Percentiles rank a stretch among this genome's conserved stretches.
Evolutionary conservation across 345 rosid genomes (phyloP).

Genomic region (Hevea brasiliensis): DNA sequence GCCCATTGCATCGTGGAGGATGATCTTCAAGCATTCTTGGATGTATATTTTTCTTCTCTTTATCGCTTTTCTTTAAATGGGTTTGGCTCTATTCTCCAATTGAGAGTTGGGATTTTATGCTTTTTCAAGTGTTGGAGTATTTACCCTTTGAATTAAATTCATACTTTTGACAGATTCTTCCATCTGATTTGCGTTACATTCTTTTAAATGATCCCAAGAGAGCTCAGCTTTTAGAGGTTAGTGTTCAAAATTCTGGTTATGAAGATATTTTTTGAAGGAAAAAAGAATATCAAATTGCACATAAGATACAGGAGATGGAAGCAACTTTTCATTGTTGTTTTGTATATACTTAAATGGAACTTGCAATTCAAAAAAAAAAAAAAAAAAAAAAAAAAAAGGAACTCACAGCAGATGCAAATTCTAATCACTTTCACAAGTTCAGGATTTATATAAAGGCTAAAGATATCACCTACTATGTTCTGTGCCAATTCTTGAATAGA

Average conservation of each 20-base stretch:
- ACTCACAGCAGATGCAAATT: not conserved
- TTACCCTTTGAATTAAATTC: not conserved
- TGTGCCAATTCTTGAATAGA: not conserved
- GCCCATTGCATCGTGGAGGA: conserved; percentile 38
- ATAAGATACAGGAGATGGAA: not conserved
- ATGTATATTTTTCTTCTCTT: conserved; percentile 29
- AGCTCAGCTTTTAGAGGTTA: conserved; percentile 57
- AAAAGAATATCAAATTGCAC: not conserved
- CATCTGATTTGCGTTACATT: conserved; percentile 46
- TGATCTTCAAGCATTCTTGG: conserved; percentile 47
- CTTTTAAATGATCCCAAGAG: conserved; percentile 49
- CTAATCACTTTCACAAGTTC: not conserved
- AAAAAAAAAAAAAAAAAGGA: no score
- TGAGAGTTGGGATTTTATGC: not conserved
- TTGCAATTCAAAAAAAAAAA: no score
- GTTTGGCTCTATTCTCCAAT: not conserved
- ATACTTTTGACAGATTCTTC: conserved; percentile 50
- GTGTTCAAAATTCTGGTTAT: not conserved
- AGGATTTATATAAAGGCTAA: no score
- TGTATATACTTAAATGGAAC: not conserved
- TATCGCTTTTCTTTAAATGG: conserved; percentile 7
- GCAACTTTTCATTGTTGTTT: not conserved
- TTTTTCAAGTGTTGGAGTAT: not conserved
- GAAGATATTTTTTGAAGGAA: not conserved
- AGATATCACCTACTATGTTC: not conserved